phyloP scores from a whole-genome alignment of 2,329 filamentous ascomycete species.

The Fusarium torulosum region DNA sequence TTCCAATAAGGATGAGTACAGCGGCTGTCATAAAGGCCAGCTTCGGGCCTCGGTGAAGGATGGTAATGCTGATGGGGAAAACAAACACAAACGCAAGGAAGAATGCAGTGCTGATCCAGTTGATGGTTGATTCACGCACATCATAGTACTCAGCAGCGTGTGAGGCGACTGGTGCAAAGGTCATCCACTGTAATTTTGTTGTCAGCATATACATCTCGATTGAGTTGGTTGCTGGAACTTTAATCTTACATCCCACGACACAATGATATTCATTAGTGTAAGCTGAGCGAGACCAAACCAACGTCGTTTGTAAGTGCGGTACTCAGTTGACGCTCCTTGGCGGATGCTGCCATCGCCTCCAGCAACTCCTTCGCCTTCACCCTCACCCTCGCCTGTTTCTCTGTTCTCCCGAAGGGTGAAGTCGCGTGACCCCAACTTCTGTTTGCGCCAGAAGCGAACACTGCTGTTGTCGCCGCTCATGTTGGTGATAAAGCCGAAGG shows the following conservation, averaged over 20 bases:
- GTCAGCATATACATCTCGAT: constrained; percentile 25
- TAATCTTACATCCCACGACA: constrained; percentile 91
- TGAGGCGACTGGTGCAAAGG: constrained; percentile 85
- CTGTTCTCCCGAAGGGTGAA: constrained; percentile 47
- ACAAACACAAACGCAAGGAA: constrained; percentile 84
- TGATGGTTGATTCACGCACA: constrained; percentile 81
- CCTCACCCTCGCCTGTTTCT: constrained; percentile 39
- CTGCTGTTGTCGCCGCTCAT: constrained; percentile 42
- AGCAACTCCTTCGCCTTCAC: constrained; percentile 40
- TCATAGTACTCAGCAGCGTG: constrained; percentile 80
- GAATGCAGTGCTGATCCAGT: constrained; percentile 92
- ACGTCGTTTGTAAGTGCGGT: constrained; percentile 78
- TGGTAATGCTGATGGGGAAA: constrained; percentile 79
- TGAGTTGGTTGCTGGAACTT: constrained; percentile 4
- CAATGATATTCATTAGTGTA: constrained; percentile 88
- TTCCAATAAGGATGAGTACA: constrained; percentile 80
- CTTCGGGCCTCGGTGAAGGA: constrained; percentile 84
- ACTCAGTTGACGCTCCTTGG: constrained; percentile 51
- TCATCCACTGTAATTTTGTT: constrained; percentile 76
- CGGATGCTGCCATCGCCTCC: constrained; percentile 45
- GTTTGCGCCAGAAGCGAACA: constrained; percentile 50
- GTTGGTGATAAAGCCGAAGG: constrained; percentile 20
- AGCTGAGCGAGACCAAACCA: constrained; percentile 90
- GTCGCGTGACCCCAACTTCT: constrained; percentile 49
- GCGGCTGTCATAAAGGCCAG: constrained; percentile 80